Base-by-base conservation (phyloP, 2,329 filamentous ascomycete species). In the Fusarium duplospermum region DNA sequence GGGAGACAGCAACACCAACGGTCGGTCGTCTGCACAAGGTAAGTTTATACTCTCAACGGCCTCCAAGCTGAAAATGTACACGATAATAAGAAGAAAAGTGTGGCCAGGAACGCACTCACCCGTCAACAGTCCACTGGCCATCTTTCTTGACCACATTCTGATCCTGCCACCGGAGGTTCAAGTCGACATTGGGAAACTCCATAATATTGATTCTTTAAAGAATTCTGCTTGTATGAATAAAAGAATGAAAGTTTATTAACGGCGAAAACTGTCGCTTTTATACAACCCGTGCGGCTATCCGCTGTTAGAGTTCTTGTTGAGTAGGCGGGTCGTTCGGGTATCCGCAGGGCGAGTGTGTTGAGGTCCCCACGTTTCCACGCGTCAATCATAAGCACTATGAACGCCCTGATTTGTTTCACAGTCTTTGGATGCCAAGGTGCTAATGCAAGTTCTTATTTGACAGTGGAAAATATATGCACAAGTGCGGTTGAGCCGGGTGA, bases 121-220 rank as follows among this genome's bases (percentile, higher is more conserved):
- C 71, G 14, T 73, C 71, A 59, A 73, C 38, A 5, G 68, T 73
- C 68, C 70, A 73, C 6, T 68, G 58, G 14, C 70, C 70, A 36
- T 73, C 68, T 20, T 73, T 71, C 29, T 68, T 71, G 20, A 73
- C 58, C 57, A 73, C 67, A 13, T 73, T 73, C 24, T 73, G 70
- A 24, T 71, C 68, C 58, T 73, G 57, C 70, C 70, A 73, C 27
- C 61, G 61, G 35, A 73, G 68, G 18, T 71, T 73, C 24, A 73
- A 42, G 64, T 73, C 64, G 16, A 68, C 70, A 6, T 70, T 65
- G 6, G 63, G 63, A 18, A 70, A 70, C 8, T 38, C 16, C 70
- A 71, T 70, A 13, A 18, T 57, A 20, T 33, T 45, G 20, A 14
- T 31, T 52, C 16, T 52, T 29, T 13, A 7, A 38, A 24, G 31